phyloP scores from a whole-genome alignment of 2,329 filamentous ascomycete species.

The Monosporascus sp. region DNA sequence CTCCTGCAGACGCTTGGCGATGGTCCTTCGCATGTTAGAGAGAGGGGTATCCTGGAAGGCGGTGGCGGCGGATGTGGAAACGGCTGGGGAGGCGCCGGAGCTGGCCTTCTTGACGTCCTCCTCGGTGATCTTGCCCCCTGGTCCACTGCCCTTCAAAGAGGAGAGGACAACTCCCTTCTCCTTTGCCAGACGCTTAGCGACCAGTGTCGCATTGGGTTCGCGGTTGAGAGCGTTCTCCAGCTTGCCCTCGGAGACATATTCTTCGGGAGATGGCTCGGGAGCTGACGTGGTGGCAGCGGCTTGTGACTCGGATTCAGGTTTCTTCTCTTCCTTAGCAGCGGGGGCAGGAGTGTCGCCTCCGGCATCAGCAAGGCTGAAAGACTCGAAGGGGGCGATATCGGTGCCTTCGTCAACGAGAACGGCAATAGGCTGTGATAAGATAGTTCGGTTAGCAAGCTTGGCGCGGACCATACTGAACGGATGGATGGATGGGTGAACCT shows the following conservation, averaged over 20 bases:
- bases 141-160: constrained; percentile 79
- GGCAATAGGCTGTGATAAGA: constrained; percentile 72
- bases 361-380: constrained; percentile 83
- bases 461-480: neutral
- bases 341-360: constrained; percentile 69
- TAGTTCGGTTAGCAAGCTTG: constrained; percentile 7
- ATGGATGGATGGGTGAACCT: constrained; percentile 37
- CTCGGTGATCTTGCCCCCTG: constrained; percentile 81
- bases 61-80: constrained; percentile 50
- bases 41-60: constrained; percentile 79
- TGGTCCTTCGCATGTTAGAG: constrained; percentile 95
- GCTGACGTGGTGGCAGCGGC: constrained; percentile 49
- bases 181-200: constrained; percentile 74
- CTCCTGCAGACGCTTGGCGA: constrained; percentile 83
- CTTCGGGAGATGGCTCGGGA: constrained; percentile 51
- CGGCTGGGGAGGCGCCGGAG: constrained; percentile 53
- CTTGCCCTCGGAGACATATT: constrained; percentile 69
- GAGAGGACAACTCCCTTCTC: constrained; percentile 77
- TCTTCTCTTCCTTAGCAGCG: constrained; percentile 60
- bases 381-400: constrained; percentile 83
- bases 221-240: constrained; percentile 82
- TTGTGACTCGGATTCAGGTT: constrained; percentile 54
- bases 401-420: constrained; percentile 87
- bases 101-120: constrained; percentile 87
- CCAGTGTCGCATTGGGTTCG: constrained; percentile 64